Evolutionary conservation across 2,329 filamentous ascomycete genomes (phyloP).

Genomic region (Penicillium sp.): DNA sequence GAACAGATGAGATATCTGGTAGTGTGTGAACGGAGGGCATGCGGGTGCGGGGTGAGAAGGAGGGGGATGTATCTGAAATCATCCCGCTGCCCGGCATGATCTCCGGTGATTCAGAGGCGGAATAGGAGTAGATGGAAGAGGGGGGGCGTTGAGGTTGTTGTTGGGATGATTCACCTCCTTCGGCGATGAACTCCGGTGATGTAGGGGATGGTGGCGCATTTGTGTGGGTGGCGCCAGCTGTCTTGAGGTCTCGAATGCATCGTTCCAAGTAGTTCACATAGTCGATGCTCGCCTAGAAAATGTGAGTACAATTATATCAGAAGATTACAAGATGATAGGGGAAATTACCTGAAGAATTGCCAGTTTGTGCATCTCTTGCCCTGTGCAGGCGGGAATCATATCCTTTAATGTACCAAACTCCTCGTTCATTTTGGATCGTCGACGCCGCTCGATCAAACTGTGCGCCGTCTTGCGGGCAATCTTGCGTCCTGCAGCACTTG

Average conservation of each 20-base stretch:
- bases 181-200: conserved; percentile 34
- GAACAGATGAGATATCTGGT: conserved; percentile 31
- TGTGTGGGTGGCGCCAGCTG: conserved; percentile 34
- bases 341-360: conserved; percentile 81
- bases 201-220: conserved; percentile 35
- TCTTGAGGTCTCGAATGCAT: conserved; percentile 79
- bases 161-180: conserved; percentile 9
- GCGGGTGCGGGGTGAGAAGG: conserved; percentile 34
- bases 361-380: conserved; percentile 95
- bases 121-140: conserved; percentile 29
- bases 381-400: conserved; percentile 94
- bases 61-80: conserved; percentile 30
- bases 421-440: conserved; percentile 97
- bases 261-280: conserved; percentile 93
- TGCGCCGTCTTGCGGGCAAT: conserved; percentile 95
- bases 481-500: conserved; percentile 86
- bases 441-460: conserved; percentile 84
- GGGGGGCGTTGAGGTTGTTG: conserved; percentile 10
- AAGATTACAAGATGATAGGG: background rate
- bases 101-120: conserved; percentile 40
- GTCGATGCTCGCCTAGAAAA: conserved; percentile 80
- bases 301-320: conserved; percentile 5
- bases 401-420: conserved; percentile 91
- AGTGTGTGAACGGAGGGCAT: conserved; percentile 21
- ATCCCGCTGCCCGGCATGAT: conserved; percentile 23